These are phyloP conservation scores for Lobosporangium transversale DNA, from an alignment of 192 early-diverging fungal species.

Conservation along the genomic window DNA sequence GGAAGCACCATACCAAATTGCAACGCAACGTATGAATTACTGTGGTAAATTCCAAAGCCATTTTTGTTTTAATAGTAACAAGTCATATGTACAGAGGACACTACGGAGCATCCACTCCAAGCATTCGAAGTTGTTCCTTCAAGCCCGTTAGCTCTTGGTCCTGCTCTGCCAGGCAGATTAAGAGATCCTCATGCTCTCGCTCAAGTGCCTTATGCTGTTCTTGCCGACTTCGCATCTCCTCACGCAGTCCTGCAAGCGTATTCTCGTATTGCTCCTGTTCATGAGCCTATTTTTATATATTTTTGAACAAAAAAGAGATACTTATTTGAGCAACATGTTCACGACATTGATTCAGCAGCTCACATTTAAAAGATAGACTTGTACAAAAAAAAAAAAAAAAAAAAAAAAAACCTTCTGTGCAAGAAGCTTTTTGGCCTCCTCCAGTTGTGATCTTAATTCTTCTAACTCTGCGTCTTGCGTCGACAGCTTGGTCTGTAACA, in stretches of 20 bases:
- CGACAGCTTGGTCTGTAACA: conserved; percentile 35
- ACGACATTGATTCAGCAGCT: too few species aligned
- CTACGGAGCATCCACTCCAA: conserved; percentile 13
- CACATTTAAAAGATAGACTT: neutral
- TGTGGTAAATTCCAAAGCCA: too few species aligned
- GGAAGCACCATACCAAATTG: too few species aligned
- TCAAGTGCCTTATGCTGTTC: conserved; percentile 56
- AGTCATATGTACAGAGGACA: too few species aligned
- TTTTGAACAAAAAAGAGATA: too few species aligned
- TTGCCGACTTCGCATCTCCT: conserved; percentile 12
- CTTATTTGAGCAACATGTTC: too few species aligned
- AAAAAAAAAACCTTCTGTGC: conserved; percentile 15
- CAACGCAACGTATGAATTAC: too few species aligned
- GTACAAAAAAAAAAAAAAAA: neutral
- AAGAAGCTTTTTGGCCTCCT: conserved; percentile 6
- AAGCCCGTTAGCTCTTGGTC: conserved; percentile 61
- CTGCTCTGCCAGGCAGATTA: conserved; percentile 87
- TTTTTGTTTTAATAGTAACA: too few species aligned
- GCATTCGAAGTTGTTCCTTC: conserved; percentile 18
- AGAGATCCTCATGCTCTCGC: conserved; percentile 81
- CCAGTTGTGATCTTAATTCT: conserved; percentile 29
- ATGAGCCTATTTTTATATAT: conserved; percentile 9
- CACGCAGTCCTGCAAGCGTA: conserved; percentile 2
- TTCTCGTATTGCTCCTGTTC: conserved; percentile 23
- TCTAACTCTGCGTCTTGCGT: conserved; percentile 22